Evolutionary conservation across 2,329 filamentous ascomycete species (phyloP).

Genomic region (Berkeleyomyces basicola): DNA sequence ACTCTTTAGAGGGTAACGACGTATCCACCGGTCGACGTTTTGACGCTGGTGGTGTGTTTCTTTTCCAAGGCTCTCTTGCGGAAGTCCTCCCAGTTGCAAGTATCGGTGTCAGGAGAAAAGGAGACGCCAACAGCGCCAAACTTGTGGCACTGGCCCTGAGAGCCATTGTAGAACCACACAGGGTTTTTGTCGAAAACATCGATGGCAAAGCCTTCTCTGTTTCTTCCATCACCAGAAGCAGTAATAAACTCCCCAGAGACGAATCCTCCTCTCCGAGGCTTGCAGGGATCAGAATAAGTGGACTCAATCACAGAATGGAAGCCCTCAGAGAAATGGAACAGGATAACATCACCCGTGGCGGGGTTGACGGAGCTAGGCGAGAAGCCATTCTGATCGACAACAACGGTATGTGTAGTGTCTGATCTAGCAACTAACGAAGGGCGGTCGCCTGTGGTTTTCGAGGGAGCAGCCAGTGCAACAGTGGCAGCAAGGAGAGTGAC

Average conservation of each 20-base stretch:
- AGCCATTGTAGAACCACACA: not conserved
- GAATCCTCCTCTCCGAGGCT: conserved; percentile 19
- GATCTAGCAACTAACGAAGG: not conserved
- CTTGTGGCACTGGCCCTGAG: conserved; percentile 16
- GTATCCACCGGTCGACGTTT: too few species aligned
- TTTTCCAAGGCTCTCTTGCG: not conserved
- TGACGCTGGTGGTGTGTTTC: too few species aligned
- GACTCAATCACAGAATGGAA: not conserved
- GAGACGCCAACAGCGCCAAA: conserved; percentile 12
- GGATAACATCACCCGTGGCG: not conserved
- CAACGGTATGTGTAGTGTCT: not conserved
- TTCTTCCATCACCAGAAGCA: not conserved
- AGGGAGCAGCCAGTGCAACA: not conserved
- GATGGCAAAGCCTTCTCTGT: conserved; percentile 23
- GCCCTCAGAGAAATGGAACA: not conserved
- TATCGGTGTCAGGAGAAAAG: conserved; percentile 10
- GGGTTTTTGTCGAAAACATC: not conserved
- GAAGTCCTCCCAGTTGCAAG: not conserved
- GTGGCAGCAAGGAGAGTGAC: not conserved
- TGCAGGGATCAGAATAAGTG: conserved; percentile 27
- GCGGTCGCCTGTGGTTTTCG: not conserved
- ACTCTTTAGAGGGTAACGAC: too few species aligned
- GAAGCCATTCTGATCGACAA: conserved; percentile 23
- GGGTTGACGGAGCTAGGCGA: conserved; percentile 22
- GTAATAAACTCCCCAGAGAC: not conserved